Evolutionary conservation across 108 stramenopile genomes (phyloP).

Genomic region (Cyclotella cryptica): DNA sequence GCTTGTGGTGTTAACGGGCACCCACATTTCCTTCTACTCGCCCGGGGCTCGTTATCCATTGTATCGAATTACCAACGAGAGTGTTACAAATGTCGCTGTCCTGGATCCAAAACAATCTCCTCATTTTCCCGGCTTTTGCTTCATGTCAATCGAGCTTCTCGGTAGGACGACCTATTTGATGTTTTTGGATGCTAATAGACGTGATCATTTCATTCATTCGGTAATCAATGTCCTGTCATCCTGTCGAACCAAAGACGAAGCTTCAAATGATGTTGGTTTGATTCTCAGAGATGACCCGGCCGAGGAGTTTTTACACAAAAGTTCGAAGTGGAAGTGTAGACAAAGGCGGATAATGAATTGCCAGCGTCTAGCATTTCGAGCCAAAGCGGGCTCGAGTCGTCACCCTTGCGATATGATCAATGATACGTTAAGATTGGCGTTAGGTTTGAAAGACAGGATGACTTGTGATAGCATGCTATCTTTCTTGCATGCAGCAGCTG

Average conservation of each 20-base stretch:
- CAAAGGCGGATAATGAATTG: slow-evolving; percentile 72
- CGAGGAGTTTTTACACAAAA: slow-evolving; percentile 67
- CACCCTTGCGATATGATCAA: slow-evolving; percentile 4
- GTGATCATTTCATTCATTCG: slow-evolving; percentile 38
- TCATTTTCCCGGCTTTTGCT: slow-evolving; percentile 41
- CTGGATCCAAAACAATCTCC: slow-evolving; percentile 37
- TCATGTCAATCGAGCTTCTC: slow-evolving; percentile 62
- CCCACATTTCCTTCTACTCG: slow-evolving; percentile 56
- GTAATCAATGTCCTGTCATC: background rate
- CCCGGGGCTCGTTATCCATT: slow-evolving; percentile 50
- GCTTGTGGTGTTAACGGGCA: slow-evolving; percentile 40
- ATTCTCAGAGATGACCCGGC: slow-evolving; percentile 49
- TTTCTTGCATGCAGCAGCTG: slow-evolving; percentile 67
- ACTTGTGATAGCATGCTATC: slow-evolving; percentile 31
- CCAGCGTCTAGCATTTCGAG: slow-evolving; percentile 55
- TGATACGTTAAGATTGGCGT: background rate
- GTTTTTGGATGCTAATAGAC: slow-evolving; percentile 44
- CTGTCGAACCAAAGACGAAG: background rate
- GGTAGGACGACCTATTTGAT: slow-evolving; percentile 66
- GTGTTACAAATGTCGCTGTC: slow-evolving; percentile 36
- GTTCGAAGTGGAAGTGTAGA: slow-evolving; percentile 67
- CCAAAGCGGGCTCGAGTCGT: background rate
- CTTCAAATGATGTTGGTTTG: slow-evolving; percentile 4
- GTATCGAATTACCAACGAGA: slow-evolving; percentile 46
- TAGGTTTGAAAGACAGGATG: slow-evolving; percentile 3